Evolutionary conservation across 2,329 filamentous ascomycete genomes (phyloP), one percentile per base, ranked within the genome.

Genomic region (Sclerotinia glacialis): DNA sequence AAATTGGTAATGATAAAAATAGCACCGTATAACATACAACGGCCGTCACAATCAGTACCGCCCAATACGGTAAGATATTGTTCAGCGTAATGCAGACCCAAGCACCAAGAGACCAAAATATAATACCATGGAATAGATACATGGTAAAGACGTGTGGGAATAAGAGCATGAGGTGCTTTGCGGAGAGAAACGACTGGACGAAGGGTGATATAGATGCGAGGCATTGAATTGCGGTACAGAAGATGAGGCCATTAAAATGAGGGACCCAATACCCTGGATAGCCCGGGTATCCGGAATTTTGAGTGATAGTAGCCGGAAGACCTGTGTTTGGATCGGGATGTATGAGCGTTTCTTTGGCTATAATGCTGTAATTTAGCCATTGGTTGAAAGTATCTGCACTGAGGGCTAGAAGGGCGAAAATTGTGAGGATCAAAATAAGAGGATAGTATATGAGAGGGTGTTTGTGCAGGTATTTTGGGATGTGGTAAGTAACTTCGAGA

Each of bases 91-190:
- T 65, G 52, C 69, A 70, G 9, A 71, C 58, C 64, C 68, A 70
- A 21, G 75, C 66, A 21, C 75, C 75, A 8, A 76, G 49, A 14
- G 70, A 69, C 75, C 75, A 77, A 67, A 76, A 76, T 23, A 77
- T 70, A 49, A 77, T 71, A 47, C 80, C 80, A 69, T 82, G 80
- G 59, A 81, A 75, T 9, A 82, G 77, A 69, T 82, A 82, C 64
- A 82, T 80, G 47, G 79, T 82, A 72, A 82, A 82, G 69, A 81
- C 79, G 71, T 82, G 80, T 6, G 80, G 80, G 72, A 82, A 82
- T 23, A 82, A 71, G 54, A 77, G 73, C 7, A 79, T 76, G 37
- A 82, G 74, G 28, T 78, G 58, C 28, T 75, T 77, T 5, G 76
- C 72, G 3, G 78, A 79, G 2, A 83, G 73, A 12, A 80, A 67